Percentiles rank a stretch among this genome's conserved stretches.
phyloP scores from a whole-genome alignment of 140 eudicot species.

The Bidens hawaiensis region DNA sequence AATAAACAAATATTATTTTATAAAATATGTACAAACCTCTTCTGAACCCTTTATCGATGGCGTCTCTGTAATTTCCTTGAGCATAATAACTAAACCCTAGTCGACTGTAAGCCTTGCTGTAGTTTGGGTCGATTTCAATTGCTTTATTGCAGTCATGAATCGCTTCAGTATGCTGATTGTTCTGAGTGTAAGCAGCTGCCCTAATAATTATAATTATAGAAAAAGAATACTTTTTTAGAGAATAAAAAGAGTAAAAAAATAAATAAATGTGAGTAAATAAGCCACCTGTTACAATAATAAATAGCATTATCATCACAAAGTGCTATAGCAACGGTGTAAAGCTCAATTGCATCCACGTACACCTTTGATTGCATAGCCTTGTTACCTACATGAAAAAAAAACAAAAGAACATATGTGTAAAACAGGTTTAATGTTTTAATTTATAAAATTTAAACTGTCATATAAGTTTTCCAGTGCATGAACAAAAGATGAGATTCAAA shows the following conservation, averaged over 20 bases:
- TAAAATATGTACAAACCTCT: conserved; percentile 49
- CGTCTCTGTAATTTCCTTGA: conserved; percentile 83
- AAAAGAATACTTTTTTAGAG: no score
- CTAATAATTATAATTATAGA: conserved; percentile 26
- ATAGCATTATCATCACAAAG: conserved; percentile 69
- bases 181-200: conserved; percentile 92
- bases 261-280: conserved; percentile 2
- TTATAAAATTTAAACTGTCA: no score
- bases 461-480: background rate
- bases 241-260: background rate
- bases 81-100: conserved; percentile 82
- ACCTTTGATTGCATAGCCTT: conserved; percentile 71
- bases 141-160: conserved; percentile 60
- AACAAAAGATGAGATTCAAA: background rate
- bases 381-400: conserved; percentile 61
- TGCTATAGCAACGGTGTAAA: conserved; percentile 77
- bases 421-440: no score
- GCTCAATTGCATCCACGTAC: conserved; percentile 68
- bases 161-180: conserved; percentile 56
- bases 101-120: conserved; percentile 96
- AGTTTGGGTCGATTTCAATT: conserved; percentile 76
- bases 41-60: conserved; percentile 63
- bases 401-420: background rate
- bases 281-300: conserved; percentile 87
- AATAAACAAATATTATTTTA: background rate